phyloP scores from a whole-genome alignment of 306 rosid genomes.

The Lathyrus aphaca region DNA sequence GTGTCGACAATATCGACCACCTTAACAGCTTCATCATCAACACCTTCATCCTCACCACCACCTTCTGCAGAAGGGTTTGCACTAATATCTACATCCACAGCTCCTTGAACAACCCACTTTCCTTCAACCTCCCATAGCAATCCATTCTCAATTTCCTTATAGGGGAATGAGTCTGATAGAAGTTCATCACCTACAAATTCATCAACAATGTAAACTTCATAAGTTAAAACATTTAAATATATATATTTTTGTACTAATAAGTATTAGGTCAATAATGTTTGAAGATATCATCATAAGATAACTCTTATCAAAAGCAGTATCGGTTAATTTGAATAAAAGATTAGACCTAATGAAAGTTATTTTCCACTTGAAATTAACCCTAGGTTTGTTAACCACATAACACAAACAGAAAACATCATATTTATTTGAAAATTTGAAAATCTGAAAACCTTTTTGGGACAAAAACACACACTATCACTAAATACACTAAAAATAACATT shows the following conservation, averaged over 20 bases:
- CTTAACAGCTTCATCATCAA: constrained; percentile 78
- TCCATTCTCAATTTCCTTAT: constrained; percentile 79
- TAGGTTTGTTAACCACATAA: no score
- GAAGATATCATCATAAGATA: background rate
- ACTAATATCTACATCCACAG: constrained; percentile 74
- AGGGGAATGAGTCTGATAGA: constrained; percentile 80
- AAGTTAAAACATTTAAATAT: no score
- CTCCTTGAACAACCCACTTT: constrained; percentile 96
- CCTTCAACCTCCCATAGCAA: constrained; percentile 86
- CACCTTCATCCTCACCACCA: constrained; percentile 75
- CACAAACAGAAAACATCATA: background rate
- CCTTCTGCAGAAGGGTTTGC: constrained; percentile 98
- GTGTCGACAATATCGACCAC: constrained; percentile 57
- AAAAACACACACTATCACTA: background rate
- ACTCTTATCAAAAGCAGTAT: background rate
- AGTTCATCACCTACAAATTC: constrained; percentile 68
- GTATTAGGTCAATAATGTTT: no score
- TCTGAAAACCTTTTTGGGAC: background rate
- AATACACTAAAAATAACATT: background rate
- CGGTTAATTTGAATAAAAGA: background rate
- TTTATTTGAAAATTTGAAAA: constrained; percentile 6
- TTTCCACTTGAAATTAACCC: no score
- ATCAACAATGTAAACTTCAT: constrained; percentile 4
- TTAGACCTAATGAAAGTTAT: no score
- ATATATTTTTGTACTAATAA: no score